phyloP scores from a whole-genome alignment of 1,139 yeast genomes.

The Saccharomycopsis hybrid region DNA sequence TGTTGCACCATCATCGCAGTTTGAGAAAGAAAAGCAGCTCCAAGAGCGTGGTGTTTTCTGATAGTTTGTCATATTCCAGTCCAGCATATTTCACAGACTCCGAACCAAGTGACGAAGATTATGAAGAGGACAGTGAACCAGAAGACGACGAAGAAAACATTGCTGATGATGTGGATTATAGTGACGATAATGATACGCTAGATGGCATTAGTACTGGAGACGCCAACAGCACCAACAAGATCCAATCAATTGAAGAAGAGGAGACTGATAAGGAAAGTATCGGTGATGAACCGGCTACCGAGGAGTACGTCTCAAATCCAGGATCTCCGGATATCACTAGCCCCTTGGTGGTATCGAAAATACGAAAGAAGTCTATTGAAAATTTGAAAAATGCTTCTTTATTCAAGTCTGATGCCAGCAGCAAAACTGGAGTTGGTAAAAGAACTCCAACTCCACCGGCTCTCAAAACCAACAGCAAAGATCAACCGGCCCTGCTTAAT shows the following conservation, averaged over 20 bases:
- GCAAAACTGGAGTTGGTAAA: too few species aligned
- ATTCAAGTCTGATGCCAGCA: constrained; percentile 19
- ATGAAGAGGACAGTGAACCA: constrained; percentile 21
- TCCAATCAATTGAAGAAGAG: not conserved
- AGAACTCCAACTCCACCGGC: constrained; percentile 10
- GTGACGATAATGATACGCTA: constrained; percentile 12
- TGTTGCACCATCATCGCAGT: not conserved
- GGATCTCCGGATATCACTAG: constrained; percentile 17
- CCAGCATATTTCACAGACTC: constrained; percentile 25
- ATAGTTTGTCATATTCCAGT: constrained; percentile 30
- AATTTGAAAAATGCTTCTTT: constrained; percentile 8
- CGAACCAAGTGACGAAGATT: constrained; percentile 24
- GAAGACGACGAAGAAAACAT: constrained; percentile 7
- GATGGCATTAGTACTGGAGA: not conserved
- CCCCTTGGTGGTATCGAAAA: constrained; percentile 11
- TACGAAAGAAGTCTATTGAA: constrained; percentile 12
- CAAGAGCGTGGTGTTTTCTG: constrained; percentile 34
- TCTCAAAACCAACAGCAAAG: not conserved
- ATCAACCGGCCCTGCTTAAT: too few species aligned
- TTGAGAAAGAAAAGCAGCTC: constrained; percentile 11
- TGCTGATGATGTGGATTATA: constrained; percentile 5
- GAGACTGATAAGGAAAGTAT: too few species aligned
- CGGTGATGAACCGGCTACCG: constrained; percentile 11
- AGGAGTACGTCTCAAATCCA: constrained; percentile 2
- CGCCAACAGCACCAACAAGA: not conserved